Evolutionary conservation across 2,329 filamentous ascomycete species (phyloP).

Genomic region (Penicillium verrucosum): DNA sequence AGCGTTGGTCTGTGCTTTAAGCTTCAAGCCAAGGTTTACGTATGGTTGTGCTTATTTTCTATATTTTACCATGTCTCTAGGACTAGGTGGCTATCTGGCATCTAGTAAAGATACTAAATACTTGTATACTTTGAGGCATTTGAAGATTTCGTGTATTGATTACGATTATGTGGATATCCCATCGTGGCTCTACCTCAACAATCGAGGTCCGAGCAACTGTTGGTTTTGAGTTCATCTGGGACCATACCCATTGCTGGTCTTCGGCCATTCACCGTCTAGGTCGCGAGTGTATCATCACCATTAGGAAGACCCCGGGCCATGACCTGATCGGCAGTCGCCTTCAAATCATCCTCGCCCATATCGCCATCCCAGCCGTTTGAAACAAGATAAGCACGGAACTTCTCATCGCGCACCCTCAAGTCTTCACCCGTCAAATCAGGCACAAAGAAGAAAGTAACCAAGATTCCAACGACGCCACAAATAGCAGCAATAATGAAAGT

Average conservation of each 20-base stretch:
- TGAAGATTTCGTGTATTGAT: neutral
- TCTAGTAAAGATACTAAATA: neutral
- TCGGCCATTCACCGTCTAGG: neutral
- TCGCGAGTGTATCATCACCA: neutral
- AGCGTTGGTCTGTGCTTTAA: conserved; percentile 13
- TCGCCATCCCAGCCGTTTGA: conserved; percentile 47
- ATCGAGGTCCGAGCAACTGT: neutral
- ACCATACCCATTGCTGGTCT: neutral
- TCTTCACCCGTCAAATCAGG: conserved; percentile 48
- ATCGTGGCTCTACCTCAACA: neutral
- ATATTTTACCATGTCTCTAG: too few species aligned
- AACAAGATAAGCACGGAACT: conserved; percentile 46
- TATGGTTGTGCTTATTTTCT: too few species aligned
- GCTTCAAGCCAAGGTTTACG: neutral
- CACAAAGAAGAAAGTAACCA: conserved; percentile 50
- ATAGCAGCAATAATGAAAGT: conserved; percentile 54
- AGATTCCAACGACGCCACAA: conserved; percentile 47
- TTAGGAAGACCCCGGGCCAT: conserved; percentile 6
- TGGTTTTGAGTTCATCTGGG: neutral
- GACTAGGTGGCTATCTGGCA: too few species aligned
- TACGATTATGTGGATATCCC: neutral
- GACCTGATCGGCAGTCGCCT: conserved; percentile 32
- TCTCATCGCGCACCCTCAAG: conserved; percentile 43
- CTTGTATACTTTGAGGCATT: neutral
- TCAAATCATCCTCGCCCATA: conserved; percentile 44